These are phyloP conservation scores for Rhizopogon vulgaris DNA, from an alignment of 768 basidiomycete species.

Conservation along the genomic window DNA sequence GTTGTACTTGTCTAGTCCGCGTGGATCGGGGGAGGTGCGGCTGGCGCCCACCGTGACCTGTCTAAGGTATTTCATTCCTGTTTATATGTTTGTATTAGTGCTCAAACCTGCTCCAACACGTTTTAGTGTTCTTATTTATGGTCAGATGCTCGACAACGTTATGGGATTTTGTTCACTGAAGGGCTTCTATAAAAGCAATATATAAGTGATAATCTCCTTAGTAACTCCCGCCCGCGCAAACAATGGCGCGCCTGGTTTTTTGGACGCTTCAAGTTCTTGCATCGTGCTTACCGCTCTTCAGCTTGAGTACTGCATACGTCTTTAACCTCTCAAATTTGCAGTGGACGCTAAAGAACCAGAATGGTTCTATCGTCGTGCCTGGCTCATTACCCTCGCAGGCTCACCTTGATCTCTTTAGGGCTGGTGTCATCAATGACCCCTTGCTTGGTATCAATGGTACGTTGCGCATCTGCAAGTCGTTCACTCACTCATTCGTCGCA, in stretches of 20 bases:
- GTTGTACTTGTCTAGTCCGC: no score
- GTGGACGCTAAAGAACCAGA: constrained; percentile 51
- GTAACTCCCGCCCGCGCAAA: neutral
- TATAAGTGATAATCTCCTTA: neutral
- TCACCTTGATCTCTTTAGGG: constrained; percentile 46
- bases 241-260: constrained; percentile 2
- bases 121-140: no score
- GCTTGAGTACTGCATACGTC: constrained; percentile 13
- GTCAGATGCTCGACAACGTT: no score
- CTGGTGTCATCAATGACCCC: constrained; percentile 49
- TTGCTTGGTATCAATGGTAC: constrained; percentile 48
- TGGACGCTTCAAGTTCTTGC: neutral
- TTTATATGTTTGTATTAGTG: no score
- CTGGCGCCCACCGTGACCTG: no score
- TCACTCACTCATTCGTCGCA: constrained; percentile 11
- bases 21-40: no score
- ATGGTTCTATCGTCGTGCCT: constrained; percentile 48
- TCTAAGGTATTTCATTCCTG: no score
- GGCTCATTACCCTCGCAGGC: constrained; percentile 46
- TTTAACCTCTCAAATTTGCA: constrained; percentile 41
- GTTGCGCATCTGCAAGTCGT: constrained; percentile 1
- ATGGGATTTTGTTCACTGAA: no score
- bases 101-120: no score
- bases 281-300: constrained; percentile 7
- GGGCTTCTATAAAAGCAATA: neutral